These are phyloP conservation scores for Trematosphaeria pertusa DNA, from an alignment of 2,329 filamentous ascomycete species.

Conservation along the genomic window DNA sequence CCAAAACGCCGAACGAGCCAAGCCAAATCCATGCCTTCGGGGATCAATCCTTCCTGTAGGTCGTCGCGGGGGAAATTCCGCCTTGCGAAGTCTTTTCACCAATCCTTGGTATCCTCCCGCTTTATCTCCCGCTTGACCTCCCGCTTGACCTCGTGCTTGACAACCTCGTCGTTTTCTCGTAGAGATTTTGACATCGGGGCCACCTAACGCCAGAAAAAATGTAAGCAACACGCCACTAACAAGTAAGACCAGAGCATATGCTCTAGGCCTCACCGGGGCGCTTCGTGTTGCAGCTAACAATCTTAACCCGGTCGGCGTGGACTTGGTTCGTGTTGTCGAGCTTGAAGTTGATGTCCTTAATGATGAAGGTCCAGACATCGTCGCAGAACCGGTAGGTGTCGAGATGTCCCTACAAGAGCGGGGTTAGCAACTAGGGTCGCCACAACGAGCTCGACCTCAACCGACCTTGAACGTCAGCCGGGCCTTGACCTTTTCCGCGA, in stretches of 20 bases:
- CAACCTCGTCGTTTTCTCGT: too few species aligned
- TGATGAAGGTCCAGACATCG: slow-evolving; percentile 99
- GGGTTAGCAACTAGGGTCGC: slow-evolving; percentile 22
- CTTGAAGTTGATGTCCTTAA: slow-evolving; percentile 99
- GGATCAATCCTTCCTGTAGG: too few species aligned
- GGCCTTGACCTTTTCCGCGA: slow-evolving; percentile 91
- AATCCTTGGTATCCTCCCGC: too few species aligned
- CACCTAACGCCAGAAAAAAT: too few species aligned
- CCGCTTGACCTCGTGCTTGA: too few species aligned
- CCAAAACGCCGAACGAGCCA: too few species aligned
- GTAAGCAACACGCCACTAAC: not conserved
- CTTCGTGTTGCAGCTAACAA: slow-evolving; percentile 97
- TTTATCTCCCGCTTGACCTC: too few species aligned
- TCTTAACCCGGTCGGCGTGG: slow-evolving; percentile 92
- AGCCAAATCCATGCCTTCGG: too few species aligned
- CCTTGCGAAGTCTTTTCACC: too few species aligned
- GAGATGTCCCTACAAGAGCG: slow-evolving; percentile 76
- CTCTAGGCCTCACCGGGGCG: slow-evolving; percentile 65
- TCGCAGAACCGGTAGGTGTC: slow-evolving; percentile 99
- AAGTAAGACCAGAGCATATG: slow-evolving; percentile 1
- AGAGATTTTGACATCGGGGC: too few species aligned
- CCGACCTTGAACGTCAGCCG: slow-evolving; percentile 92
- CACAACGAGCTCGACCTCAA: slow-evolving; percentile 5
- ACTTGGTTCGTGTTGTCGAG: slow-evolving; percentile 82
- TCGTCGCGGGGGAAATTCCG: too few species aligned